These are phyloP conservation scores for Phaeophleospora eucalypticola DNA, from an alignment of 2,329 filamentous ascomycete genomes.

Conservation along the genomic window DNA sequence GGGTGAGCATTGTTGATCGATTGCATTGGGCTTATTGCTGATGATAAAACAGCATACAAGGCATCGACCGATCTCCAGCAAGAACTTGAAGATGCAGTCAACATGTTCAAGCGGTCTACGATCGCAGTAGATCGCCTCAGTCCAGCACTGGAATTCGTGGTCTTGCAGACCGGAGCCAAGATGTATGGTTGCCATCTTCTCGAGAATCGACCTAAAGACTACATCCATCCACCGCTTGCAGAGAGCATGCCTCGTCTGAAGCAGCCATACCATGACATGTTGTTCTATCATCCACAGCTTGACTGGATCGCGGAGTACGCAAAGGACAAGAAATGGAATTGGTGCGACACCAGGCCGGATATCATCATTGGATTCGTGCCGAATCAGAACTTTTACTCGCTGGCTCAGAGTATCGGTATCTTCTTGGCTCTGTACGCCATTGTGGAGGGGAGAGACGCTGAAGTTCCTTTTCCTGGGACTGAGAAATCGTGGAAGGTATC, in stretches of 20 bases:
- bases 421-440: slow-evolving; percentile 34
- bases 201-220: slow-evolving; percentile 36
- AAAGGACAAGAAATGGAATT: slow-evolving; percentile 34
- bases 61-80: slow-evolving; percentile 37
- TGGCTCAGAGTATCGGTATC: slow-evolving; percentile 31
- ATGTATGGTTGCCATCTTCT: slow-evolving; percentile 43
- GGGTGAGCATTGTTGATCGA: neutral
- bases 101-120: slow-evolving; percentile 41
- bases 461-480: slow-evolving; percentile 35
- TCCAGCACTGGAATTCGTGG: slow-evolving; percentile 37
- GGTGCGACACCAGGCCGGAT: slow-evolving; percentile 37
- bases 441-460: slow-evolving; percentile 33
- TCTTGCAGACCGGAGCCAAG: slow-evolving; percentile 36
- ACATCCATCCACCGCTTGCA: slow-evolving; percentile 32
- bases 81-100: slow-evolving; percentile 39
- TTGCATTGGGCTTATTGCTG: neutral
- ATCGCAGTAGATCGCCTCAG: slow-evolving; percentile 36
- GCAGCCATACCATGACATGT: slow-evolving; percentile 27
- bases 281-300: slow-evolving; percentile 38
- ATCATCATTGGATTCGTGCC: slow-evolving; percentile 37
- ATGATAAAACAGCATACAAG: slow-evolving; percentile 36
- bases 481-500: neutral
- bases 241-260: slow-evolving; percentile 31
- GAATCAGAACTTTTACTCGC: slow-evolving; percentile 35
- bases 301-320: slow-evolving; percentile 33